Evolutionary conservation across 371 early-diverging fungal species (phyloP), one percentile per base, ranked within the genome.

Genomic region (Smittium culicis): DNA sequence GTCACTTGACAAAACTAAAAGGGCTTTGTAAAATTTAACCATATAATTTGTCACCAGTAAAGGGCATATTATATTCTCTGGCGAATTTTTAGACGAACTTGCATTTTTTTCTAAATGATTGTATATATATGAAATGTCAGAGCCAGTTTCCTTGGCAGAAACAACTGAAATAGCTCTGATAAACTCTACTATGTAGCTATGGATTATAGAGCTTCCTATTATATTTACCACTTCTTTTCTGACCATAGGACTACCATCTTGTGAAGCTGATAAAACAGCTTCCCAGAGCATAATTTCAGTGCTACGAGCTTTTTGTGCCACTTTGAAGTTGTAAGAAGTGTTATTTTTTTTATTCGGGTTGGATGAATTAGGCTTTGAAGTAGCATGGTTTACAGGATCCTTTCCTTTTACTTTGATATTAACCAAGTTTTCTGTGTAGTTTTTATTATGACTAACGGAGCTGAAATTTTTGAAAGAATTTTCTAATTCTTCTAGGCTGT

Each of bases 201-300:
- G 72, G 35, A 74, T 70, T 59, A 78, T 71, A 0, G 70, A 63
- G 24, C 71, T 58, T 57, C 76, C 74, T 14, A 77, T 78, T 16
- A 67, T 71, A 20, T 68, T 35, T 20, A 61, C 78, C 0, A 74
- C 78, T 65, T 77, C 77, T 60, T 74, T 69, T 14, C 77, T 68
- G 59, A 77, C 77, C 76, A 78, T 70, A 58, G 77, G 72, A 33
- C 71, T 77, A 29, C 72, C 78, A 34, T 78, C 79, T 2, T 64
- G 54, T 0, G 77, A 68, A 16, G 74, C 78, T 60, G 70, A 73
- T 64, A 74, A 59, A 35, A 77, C 63, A 30, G 69, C 59, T 59
- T 70, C 66, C 24, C 61, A 62, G 33, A 76, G 74, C 69, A 68
- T 63, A 11, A 29, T 59, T 32, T 59, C 60, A 29, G 60, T 59